phyloP scores from a whole-genome alignment of 2,329 filamentous ascomycete genomes.

The Tolypocladium pustulatum region DNA sequence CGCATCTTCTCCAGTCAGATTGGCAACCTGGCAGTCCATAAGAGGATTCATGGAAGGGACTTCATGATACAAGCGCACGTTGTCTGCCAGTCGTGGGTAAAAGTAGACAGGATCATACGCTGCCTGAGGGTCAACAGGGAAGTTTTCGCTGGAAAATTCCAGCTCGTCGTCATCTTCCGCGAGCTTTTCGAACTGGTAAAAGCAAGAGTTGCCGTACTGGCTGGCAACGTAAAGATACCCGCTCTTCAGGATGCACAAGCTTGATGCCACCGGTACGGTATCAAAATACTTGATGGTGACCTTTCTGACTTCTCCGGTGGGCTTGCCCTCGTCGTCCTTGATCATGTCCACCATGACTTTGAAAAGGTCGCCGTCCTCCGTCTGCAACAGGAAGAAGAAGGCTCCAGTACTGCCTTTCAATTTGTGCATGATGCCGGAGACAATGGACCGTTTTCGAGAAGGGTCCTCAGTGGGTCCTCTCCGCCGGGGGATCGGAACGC shows the following conservation, averaged over 20 bases:
- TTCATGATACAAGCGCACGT: slow-evolving; percentile 74
- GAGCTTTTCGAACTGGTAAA: slow-evolving; percentile 96
- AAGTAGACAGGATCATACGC: slow-evolving; percentile 77
- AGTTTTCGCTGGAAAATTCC: slow-evolving; percentile 76
- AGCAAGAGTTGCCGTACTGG: slow-evolving; percentile 85
- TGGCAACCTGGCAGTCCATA: slow-evolving; percentile 83
- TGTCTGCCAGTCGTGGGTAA: slow-evolving; percentile 66
- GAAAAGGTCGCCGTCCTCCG: slow-evolving; percentile 96
- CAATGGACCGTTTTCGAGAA: slow-evolving; percentile 75
- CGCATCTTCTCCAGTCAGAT: slow-evolving; percentile 83
- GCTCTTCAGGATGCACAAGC: slow-evolving; percentile 85
- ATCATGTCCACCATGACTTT: slow-evolving; percentile 90
- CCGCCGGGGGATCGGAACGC: slow-evolving; percentile 79
- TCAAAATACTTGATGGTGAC: slow-evolving; percentile 98
- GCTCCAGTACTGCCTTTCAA: slow-evolving; percentile 71
- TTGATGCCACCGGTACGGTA: slow-evolving; percentile 80
- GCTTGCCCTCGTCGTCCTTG: slow-evolving; percentile 66
- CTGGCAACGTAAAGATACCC: slow-evolving; percentile 90
- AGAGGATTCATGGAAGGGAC: slow-evolving; percentile 86
- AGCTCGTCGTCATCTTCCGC: slow-evolving; percentile 89
- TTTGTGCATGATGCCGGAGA: slow-evolving; percentile 93
- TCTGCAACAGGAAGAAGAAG: slow-evolving; percentile 95
- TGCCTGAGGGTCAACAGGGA: slow-evolving; percentile 62
- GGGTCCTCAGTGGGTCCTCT: slow-evolving; percentile 86
- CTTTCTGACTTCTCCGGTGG: slow-evolving; percentile 69